Evolutionary conservation across 2,329 filamentous ascomycete genomes (phyloP).

Genomic region (Cadophora luteo-olivacea): DNA sequence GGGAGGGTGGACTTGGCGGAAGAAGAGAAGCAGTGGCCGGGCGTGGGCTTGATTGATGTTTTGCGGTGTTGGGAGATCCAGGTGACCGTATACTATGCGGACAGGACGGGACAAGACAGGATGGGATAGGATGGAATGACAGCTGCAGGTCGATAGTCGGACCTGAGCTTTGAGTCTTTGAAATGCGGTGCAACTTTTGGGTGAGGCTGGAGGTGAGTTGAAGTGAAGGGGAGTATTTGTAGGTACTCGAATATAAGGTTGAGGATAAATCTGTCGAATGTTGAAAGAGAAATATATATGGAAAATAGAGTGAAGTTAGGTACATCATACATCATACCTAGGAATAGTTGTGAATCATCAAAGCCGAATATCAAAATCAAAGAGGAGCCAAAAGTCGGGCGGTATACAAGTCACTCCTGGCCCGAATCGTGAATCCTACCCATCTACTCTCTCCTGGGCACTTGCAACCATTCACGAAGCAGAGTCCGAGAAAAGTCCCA

Average conservation of each 20-base stretch:
- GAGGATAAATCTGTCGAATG: background rate
- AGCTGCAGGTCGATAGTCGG: background rate
- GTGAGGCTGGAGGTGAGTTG: background rate
- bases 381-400: background rate
- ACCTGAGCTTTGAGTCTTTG: background rate
- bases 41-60: too few species aligned
- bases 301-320: background rate
- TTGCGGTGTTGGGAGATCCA: background rate
- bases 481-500: background rate
- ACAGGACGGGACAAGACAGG: background rate
- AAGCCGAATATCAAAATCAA: background rate
- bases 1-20: conserved; percentile 1
- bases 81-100: conserved; percentile 7
- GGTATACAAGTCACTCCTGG: background rate
- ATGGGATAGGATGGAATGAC: conserved; percentile 6
- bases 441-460: too few species aligned
- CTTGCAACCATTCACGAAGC: background rate
- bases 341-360: background rate
- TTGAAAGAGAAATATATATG: background rate
- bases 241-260: background rate
- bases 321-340: background rate
- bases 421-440: background rate
- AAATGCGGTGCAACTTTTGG: background rate
- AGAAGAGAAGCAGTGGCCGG: background rate
- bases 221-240: background rate